These are phyloP conservation scores for Wakefieldia striispora DNA, from an alignment of 768 basidiomycete genomes.

Conservation along the genomic window DNA sequence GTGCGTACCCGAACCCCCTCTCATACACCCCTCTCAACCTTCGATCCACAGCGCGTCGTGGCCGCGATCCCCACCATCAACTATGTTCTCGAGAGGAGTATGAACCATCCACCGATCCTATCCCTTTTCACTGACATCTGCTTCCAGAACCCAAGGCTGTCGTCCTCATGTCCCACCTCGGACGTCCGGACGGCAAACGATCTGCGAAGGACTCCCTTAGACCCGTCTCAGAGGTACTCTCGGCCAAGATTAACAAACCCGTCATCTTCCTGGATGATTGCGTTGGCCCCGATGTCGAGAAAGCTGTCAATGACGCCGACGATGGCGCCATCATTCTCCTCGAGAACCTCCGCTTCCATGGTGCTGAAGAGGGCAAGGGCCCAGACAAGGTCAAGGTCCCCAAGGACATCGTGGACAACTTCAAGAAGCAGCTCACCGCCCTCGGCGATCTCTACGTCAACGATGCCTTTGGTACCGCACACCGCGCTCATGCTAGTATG, in stretches of 20 bases:
- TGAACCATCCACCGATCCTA: constrained; percentile 2
- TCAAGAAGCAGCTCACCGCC: constrained; percentile 83
- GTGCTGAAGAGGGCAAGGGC: constrained; percentile 97
- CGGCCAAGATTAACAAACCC: constrained; percentile 40
- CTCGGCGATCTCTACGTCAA: constrained; percentile 98
- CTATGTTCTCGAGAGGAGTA: constrained; percentile 86
- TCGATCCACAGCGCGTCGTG: constrained; percentile 76
- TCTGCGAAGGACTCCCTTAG: constrained; percentile 87
- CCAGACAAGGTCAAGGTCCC: constrained; percentile 97
- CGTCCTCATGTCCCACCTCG: constrained; percentile 96
- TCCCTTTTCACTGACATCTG: background rate
- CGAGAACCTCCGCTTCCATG: constrained; percentile 98
- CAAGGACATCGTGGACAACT: constrained; percentile 71
- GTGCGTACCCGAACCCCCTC: constrained; percentile 48
- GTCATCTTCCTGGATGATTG: constrained; percentile 85
- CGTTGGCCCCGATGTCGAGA: constrained; percentile 83
- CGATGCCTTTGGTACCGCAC: constrained; percentile 98
- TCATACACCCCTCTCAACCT: constrained; percentile 3
- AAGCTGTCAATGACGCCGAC: constrained; percentile 58
- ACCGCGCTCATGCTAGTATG: constrained; percentile 98
- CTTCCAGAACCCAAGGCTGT: constrained; percentile 70
- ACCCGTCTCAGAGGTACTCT: constrained; percentile 75
- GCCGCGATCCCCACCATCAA: constrained; percentile 95
- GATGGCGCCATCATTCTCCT: constrained; percentile 80
- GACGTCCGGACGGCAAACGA: constrained; percentile 91